Conservation (phyloP, 345 rosid species). For the Syzygium oleosum region DNA sequence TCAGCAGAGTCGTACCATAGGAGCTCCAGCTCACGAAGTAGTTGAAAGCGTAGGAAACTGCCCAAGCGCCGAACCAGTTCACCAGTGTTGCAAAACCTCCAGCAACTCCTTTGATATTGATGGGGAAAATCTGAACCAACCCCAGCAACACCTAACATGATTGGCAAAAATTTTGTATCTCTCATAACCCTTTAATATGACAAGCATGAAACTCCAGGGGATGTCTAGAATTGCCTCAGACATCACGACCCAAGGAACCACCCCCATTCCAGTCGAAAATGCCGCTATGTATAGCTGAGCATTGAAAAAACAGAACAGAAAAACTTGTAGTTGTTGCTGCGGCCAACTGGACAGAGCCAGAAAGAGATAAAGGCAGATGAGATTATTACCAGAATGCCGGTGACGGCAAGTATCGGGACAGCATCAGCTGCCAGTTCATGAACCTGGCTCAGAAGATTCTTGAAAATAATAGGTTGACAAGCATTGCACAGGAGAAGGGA, state of each 20-base stretch:
- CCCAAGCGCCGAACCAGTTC: slow-evolving; percentile 98
- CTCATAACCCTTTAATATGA: neutral
- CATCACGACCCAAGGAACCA: slow-evolving; percentile 97
- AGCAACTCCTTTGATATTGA: slow-evolving; percentile 83
- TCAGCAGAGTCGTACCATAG: slow-evolving; percentile 36
- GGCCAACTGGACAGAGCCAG: neutral
- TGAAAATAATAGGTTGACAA: neutral
- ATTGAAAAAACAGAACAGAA: neutral
- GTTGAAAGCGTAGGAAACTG: slow-evolving; percentile 83
- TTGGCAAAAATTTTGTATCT: neutral
- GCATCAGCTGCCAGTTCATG: slow-evolving; percentile 49
- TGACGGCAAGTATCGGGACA: slow-evolving; percentile 65
- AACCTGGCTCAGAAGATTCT: slow-evolving; percentile 24
- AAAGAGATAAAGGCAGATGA: neutral
- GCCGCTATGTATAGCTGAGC: slow-evolving; percentile 69
- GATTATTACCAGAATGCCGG: slow-evolving; percentile 65
- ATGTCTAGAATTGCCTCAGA: slow-evolving; percentile 57
- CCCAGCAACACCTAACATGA: neutral
- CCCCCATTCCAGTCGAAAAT: slow-evolving; percentile 93
- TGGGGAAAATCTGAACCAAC: slow-evolving; percentile 64
- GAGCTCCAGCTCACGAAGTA: slow-evolving; percentile 94
- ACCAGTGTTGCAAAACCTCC: slow-evolving; percentile 88
- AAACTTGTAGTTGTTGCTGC: neutral
- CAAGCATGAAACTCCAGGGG: neutral
- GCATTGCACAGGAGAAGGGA: neutral